Evolutionary conservation across 1,284 basidiomycete genomes (phyloP), one percentile per base, ranked within the genome.

Genomic region (Cutaneotrichosporon cavernicola): DNA sequence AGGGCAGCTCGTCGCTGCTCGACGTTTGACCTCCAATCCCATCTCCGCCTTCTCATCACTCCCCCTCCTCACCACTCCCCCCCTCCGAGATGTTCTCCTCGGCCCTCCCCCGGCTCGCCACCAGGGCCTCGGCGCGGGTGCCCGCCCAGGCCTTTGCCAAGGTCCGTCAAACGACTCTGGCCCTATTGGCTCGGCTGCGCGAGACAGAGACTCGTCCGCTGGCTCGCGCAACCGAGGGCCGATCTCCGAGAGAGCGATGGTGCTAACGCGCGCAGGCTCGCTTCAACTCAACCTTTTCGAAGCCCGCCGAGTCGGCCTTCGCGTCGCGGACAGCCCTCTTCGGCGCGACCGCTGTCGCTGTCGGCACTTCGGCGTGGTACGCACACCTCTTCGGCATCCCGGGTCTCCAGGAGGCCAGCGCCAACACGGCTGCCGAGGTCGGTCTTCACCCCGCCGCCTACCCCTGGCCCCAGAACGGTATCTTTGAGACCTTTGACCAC

Each of bases 351-450:
- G 84, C 89, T 68, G 82, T 90, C 77, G 87, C 94, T 58, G 90
- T 85, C 69, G 94, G 96, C 66, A 90, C 94, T 50, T 86, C 96
- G 79, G 92, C 92, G 63, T 96, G 92, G 92, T 99, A 99, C 85
- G 89, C 90, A 74, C 90, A 96, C 81, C 86, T 96, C 63, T 98
- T 93, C 81, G 97, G 95, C 70, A 84, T 93, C 65, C 91, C 92
- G 58, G 91, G 95, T 82, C 76, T 95, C 72, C 88, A 89, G 69
- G 88, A 94, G 81, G 92, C 90, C 14, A 90, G 92, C 77, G 94
- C 94, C 65, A 92, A 90, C 82, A 89, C 90, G 67, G 89, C 89
- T 61, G 91, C 89, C 58, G 97, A 99, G 73, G 92, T 95, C 73
- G 97, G 97, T 72, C 88, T 99, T 59, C 97, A 99, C 83, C 88